These are phyloP conservation scores for Logfia minima DNA, from an alignment of 129 eudicot genomes.

Conservation along the genomic window DNA sequence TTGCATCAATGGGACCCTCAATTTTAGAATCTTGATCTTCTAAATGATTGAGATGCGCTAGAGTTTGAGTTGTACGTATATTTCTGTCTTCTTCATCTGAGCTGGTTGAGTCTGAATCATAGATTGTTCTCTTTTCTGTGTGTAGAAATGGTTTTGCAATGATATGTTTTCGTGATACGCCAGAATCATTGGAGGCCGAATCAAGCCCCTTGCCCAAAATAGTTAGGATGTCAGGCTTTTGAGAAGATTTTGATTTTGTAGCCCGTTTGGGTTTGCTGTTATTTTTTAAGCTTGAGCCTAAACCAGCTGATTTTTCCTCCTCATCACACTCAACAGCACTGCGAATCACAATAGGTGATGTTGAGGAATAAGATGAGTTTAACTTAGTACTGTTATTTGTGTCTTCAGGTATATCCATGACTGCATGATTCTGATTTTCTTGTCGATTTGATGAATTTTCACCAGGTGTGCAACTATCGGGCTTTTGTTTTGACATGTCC, in stretches of 20 bases:
- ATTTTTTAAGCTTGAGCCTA: conserved; percentile 19
- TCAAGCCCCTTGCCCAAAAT: neutral
- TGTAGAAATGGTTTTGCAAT: conserved; percentile 27
- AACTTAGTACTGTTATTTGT: conserved; percentile 19
- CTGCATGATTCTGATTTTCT: conserved; percentile 23
- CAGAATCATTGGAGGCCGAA: conserved; percentile 10
- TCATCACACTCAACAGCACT: conserved; percentile 40
- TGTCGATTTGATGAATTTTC: conserved; percentile 30
- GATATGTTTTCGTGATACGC: conserved; percentile 10
- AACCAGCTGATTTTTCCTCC: conserved; percentile 33
- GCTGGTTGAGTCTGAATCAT: conserved; percentile 6
- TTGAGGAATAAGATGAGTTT: conserved; percentile 38
- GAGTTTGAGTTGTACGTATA: neutral
- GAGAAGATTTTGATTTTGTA: conserved; percentile 27
- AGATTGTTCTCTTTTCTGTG: conserved; percentile 24
- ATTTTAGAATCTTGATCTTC: conserved; percentile 25
- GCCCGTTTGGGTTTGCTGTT: conserved; percentile 19
- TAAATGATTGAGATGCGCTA: neutral
- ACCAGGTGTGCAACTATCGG: conserved; percentile 33
- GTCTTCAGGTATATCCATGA: conserved; percentile 25
- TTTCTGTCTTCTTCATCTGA: conserved; percentile 25
- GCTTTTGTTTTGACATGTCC: conserved; percentile 31
- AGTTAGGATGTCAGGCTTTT: conserved; percentile 23
- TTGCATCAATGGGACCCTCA: conserved; percentile 45
- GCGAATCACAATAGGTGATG: conserved; percentile 38